Evolutionary conservation across 441 rosid species (phyloP).

Genomic region (Adansonia rubrostipa): DNA sequence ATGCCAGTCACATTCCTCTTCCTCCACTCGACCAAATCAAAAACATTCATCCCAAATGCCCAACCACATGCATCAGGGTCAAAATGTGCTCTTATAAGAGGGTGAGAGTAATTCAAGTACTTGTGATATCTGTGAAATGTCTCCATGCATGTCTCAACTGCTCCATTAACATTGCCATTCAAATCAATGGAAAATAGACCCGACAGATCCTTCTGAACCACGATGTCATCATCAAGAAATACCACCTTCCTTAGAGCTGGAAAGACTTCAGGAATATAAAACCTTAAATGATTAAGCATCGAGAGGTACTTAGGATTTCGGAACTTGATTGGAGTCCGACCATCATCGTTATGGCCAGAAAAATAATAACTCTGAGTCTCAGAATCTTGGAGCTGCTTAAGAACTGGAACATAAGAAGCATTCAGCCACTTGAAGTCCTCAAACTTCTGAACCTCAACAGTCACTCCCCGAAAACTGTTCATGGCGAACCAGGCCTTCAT

Average conservation of each 20-base stretch:
- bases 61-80: slow-evolving; percentile 98
- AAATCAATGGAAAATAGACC: slow-evolving; percentile 56
- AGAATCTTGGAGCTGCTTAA: slow-evolving; percentile 96
- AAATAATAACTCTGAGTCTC: slow-evolving; percentile 93
- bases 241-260: slow-evolving; percentile 78
- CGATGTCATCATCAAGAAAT: slow-evolving; percentile 92
- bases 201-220: slow-evolving; percentile 83
- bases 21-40: slow-evolving; percentile 94
- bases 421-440: slow-evolving; percentile 96
- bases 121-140: slow-evolving; percentile 85
- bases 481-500: slow-evolving; percentile 93
- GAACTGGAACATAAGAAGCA: slow-evolving; percentile 96
- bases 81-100: slow-evolving; percentile 79
- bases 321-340: slow-evolving; percentile 86
- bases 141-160: slow-evolving; percentile 98
- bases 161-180: slow-evolving; percentile 88
- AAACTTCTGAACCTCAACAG: slow-evolving; percentile 90
- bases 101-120: slow-evolving; percentile 76
- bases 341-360: slow-evolving; percentile 77
- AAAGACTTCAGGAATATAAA: slow-evolving; percentile 89
- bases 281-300: slow-evolving; percentile 84
- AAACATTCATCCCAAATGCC: slow-evolving; percentile 98
- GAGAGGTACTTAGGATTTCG: slow-evolving; percentile 92
- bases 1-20: slow-evolving; percentile 80
- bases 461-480: slow-evolving; percentile 73